Evolutionary conservation across 495 filamentous ascomycete species (phyloP), one percentile per base, ranked within the genome.

Genomic region (Gamarada debralockiae): DNA sequence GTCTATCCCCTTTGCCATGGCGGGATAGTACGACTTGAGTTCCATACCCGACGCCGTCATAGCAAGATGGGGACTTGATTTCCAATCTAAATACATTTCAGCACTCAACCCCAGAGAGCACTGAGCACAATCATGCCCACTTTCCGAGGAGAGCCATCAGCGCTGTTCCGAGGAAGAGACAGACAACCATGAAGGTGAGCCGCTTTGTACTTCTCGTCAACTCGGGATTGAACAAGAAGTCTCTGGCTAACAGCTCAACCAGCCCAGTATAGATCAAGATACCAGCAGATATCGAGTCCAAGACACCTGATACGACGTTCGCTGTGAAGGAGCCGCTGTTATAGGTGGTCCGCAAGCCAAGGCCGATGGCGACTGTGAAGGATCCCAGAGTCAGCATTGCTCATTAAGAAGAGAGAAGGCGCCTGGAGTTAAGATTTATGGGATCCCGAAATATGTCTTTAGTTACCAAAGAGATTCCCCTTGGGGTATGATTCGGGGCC

Each of bases 261-360:
- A 92, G 67, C 0, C 86, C 88, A 0, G 87, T 91, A 61, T 90
- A 92, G 34, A 92, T 81, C 50, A 92, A 65, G 50, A 92, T 90
- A 5, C 89, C 89, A 0, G 89, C 86, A 15, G 82, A 86, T 46
- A 90, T 84, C 1, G 82, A 77, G 60, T 92, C 86, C 56, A 93
- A 85, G 0, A 90, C 70, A 1, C 88, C 88, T 51, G 84, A 86
- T 40, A 87, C 78, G 33, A 91, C 75, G 29, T 88, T 71, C 0
- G 85, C 83, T 1, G 77, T 83, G 31, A 69, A 68, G 2, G 75
- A 76, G 0, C 74, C 73, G 0, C 79, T 74, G 9, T 84, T 74
- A 58, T 87, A 89, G 0, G 71, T 71, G 4, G 77, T 67, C 17
- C 85, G 74, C 20, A 90, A 65, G 1, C 85, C 87, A 17, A 92